Base-by-base conservation (phyloP, 169 alveolate species). In the Plasmodium gonderi region DNA sequence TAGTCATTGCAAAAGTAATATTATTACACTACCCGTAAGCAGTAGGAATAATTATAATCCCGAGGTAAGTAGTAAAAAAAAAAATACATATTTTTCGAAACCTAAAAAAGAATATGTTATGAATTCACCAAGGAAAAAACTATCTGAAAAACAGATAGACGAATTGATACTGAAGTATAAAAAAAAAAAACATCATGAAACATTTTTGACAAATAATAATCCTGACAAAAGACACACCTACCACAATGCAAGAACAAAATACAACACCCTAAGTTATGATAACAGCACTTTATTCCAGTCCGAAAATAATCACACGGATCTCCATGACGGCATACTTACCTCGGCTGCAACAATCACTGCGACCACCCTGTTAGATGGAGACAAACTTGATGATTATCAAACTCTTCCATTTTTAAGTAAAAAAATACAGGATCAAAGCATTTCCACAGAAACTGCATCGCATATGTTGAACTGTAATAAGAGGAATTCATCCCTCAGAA, bases 91-190 rank as follows among this genome's bases (percentile, higher is more conserved):
- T 38, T 51, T 1, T 23, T 51, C 68, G n/a, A 79, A 26, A 54
- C 51, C 45, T 51, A 29, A 12, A 23, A 31, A 9, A 33, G 76
- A 20, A 33, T 69, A 31, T 51, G 54, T 17, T 31, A 29, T 33
- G 14, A 51, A 42, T 80, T 65, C 80, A 9, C 67, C 64, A n/a
- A 69, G 60, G 76, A 82, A 26, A 82, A 82, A 49, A 38, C 20
- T 17, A 26, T 82, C 76, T 44, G 38, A 69, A 38, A 82, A 31
- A 45, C 68, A 82, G n/a, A 69, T 82, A 14, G 36, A 68, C 17
- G 82, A 82, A n/a, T 45, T 82, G 42, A 68, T 67, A 69, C 20
- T 23, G 33, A 82, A 82, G 40, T 82, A 82, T 69, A 68, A 47
- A 31, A 82, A 82, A 5, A 82, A 36, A n/a, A n/a, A 40, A 26